A percentile compares a stretch with the other conserved stretches of the same genome.
Conservation (phyloP, 2,329 filamentous ascomycete genomes). For the Dothiorella sarmentorum region DNA sequence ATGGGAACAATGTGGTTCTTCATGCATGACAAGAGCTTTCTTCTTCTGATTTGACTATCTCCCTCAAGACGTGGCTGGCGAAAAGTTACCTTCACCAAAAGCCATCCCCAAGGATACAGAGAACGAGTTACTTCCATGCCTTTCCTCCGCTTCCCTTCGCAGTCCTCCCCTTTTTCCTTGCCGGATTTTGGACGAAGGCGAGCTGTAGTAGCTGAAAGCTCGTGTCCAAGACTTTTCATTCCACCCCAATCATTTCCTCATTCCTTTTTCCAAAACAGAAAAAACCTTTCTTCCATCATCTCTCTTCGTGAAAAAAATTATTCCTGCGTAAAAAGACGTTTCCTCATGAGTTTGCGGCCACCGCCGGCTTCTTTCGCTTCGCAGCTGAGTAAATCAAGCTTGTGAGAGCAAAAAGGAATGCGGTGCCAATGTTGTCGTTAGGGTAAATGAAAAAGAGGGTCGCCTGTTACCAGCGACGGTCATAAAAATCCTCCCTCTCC, state of each 20-base stretch:
- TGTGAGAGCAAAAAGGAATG: not conserved
- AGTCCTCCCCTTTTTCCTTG: no score
- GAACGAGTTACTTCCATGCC: not conserved
- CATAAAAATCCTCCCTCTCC: not conserved
- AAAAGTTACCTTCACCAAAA: no score
- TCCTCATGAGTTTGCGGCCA: not conserved
- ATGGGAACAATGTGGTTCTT: no score
- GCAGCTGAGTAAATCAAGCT: no score
- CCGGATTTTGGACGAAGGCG: not conserved
- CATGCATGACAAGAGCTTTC: no score
- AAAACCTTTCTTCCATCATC: not conserved
- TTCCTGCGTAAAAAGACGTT: not conserved
- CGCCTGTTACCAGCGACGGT: slow-evolving; percentile 12
- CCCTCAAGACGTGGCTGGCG: no score
- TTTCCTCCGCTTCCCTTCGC: not conserved
- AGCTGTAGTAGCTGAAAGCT: not conserved
- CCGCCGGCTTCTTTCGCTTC: slow-evolving; percentile 7
- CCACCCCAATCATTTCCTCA: not conserved
- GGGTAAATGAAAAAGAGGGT: not conserved
- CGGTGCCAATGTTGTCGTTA: not conserved
- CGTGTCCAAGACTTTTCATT: slow-evolving; percentile 4
- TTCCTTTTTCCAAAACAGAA: no score
- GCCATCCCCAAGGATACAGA: not conserved
- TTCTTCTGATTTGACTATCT: no score
- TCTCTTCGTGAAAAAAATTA: not conserved